Evolutionary conservation across 257 asterid species (phyloP), one percentile per base, ranked within the genome.

Genomic region (Ajuga chamaepitys): DNA sequence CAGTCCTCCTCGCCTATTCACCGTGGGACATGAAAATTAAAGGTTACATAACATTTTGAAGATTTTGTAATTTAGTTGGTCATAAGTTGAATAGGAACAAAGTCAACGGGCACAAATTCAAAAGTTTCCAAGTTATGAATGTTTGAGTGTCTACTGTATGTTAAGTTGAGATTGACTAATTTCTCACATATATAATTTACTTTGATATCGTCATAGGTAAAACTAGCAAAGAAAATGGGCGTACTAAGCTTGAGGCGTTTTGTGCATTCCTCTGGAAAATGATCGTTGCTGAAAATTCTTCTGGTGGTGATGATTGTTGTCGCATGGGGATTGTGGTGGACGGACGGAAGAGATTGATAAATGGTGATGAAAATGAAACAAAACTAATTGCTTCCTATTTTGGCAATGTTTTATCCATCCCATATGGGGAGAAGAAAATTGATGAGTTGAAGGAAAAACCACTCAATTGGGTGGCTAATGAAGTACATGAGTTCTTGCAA

Each of bases 231-330:
- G 41, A 13, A 3, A 11, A 16, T 1, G 72, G 71, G 13, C 75
- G 80, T 60, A 80, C 74, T 1, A 89, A 89, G 68, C 62, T 89
- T 11, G 91, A 80, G 63, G 80, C 91, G 0, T 87, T 89, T 68
- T 73, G 81, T 62, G 89, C 91, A 9, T 89, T 78, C 68, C 77
- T 89, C 7, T 89, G 97, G 97, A 87, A 83, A 62, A 61, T 38
- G 16, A 42, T 89, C 0, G 86, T 79, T 5, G 28, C 76, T 2
- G 75, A 77, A 3, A 41, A 58, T 0, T 8, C 12, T 17, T 40
- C 16, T 1, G 34, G 50, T 9, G 67, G 69, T 0, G 79, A 71
- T 1, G 63, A 47, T 1, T 14, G 1, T n/a, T 81, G 85, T 58
- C 60, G 64, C 70, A 57, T 89, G 9, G 95, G 95, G 9, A 54